These are phyloP conservation scores for Lipomyces orientalis DNA, from an alignment of 805 yeast genomes.

Conservation along the genomic window DNA sequence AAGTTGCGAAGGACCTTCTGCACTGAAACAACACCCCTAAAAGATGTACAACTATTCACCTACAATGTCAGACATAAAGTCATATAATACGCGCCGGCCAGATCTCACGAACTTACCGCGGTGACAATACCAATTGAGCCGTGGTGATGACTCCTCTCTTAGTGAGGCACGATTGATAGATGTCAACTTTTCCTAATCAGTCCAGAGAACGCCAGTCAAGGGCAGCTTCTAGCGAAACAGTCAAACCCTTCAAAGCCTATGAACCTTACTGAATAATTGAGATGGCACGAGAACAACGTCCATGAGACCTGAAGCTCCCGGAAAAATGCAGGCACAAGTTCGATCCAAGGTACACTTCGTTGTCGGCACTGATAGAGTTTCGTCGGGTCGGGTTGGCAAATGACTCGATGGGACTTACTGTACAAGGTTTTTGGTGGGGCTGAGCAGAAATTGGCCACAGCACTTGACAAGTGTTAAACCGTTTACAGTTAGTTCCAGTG, in stretches of 20 bases:
- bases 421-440: background rate
- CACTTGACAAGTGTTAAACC: background rate
- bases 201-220: background rate
- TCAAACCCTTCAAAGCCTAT: background rate
- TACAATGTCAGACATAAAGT: background rate
- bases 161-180: background rate
- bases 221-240: background rate
- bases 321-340: background rate
- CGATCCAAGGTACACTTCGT: background rate
- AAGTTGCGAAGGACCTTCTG: background rate
- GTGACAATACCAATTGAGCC: background rate
- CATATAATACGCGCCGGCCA: background rate
- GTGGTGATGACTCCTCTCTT: background rate
- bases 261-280: background rate
- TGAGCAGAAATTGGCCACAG: background rate
- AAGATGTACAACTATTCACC: background rate
- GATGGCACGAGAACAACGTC: background rate
- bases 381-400: background rate
- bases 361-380: background rate
- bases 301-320: background rate
- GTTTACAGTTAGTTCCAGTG: no score
- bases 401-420: background rate
- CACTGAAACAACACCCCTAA: background rate
- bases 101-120: background rate
- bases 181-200: background rate